Evolutionary conservation across 2,329 filamentous ascomycete species (phyloP).

Genomic region (Colletotrichum sojae): DNA sequence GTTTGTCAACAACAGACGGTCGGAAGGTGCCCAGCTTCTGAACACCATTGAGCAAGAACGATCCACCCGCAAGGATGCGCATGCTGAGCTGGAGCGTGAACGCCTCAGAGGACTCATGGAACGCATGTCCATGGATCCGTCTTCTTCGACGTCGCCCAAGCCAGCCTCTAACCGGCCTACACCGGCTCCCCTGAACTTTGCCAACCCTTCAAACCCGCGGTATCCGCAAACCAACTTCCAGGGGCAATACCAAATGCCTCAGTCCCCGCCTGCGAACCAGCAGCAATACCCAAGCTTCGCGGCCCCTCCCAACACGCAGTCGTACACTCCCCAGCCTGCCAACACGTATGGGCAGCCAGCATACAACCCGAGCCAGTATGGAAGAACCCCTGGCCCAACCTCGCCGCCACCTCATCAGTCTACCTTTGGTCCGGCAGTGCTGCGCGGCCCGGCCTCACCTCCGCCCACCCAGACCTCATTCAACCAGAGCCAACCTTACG

Average conservation of each 20-base stretch:
- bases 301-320: slow-evolving; percentile 55
- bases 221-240: slow-evolving; percentile 70
- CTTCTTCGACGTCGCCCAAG: slow-evolving; percentile 55
- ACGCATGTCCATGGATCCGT: slow-evolving; percentile 88
- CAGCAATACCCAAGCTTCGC: slow-evolving; percentile 59
- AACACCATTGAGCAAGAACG: slow-evolving; percentile 88
- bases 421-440: slow-evolving; percentile 58
- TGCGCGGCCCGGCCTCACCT: slow-evolving; percentile 63
- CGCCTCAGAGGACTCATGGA: slow-evolving; percentile 93
- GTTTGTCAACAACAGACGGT: slow-evolving; percentile 94
- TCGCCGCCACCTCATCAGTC: slow-evolving; percentile 76
- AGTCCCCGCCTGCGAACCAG: slow-evolving; percentile 67
- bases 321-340: slow-evolving; percentile 53
- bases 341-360: slow-evolving; percentile 64
- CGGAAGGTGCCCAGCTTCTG: slow-evolving; percentile 91
- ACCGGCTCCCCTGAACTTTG: slow-evolving; percentile 54
- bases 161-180: slow-evolving; percentile 51
- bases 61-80: slow-evolving; percentile 69
- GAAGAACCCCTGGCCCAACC: slow-evolving; percentile 69
- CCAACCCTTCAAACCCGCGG: slow-evolving; percentile 52
- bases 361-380: slow-evolving; percentile 73
- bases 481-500: slow-evolving; percentile 51
- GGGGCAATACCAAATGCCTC: slow-evolving; percentile 73
- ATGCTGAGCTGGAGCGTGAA: slow-evolving; percentile 88
- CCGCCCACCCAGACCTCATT: slow-evolving; percentile 71